Conservation (phyloP, 2,329 filamentous ascomycete genomes). For the Cryphonectria naterciae region DNA sequence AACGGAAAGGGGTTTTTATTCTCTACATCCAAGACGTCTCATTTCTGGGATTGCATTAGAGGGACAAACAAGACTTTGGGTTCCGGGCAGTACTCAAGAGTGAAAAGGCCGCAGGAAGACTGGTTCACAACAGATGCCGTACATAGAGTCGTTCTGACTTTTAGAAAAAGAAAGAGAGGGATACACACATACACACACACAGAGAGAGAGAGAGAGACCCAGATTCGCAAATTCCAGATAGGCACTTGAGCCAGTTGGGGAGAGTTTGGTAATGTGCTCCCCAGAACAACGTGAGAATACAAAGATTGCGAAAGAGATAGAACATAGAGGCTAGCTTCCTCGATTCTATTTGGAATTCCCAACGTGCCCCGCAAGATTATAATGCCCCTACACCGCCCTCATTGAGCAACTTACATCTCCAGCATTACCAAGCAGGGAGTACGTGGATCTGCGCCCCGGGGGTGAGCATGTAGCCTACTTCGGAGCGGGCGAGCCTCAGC, state of each 20-base stretch:
- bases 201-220: background rate
- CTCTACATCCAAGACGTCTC: background rate
- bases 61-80: constrained; percentile 1
- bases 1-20: background rate
- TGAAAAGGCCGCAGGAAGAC: background rate
- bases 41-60: background rate
- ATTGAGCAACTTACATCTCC: constrained; percentile 52
- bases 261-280: background rate
- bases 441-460: background rate
- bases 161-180: background rate
- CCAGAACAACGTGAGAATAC: background rate
- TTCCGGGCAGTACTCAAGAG: background rate
- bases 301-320: background rate
- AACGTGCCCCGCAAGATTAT: constrained; percentile 38
- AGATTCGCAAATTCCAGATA: background rate
- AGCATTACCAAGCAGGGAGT: background rate
- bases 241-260: background rate
- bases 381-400: constrained; percentile 53
- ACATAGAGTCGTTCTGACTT: constrained; percentile 5
- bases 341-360: background rate
- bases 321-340: background rate
- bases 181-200: background rate
- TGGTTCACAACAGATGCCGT: background rate
- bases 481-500: constrained; percentile 70
- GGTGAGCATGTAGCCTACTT: too few species aligned